Conservation (phyloP, 805 yeast genomes). For the Martiniozyma abietophila region DNA sequence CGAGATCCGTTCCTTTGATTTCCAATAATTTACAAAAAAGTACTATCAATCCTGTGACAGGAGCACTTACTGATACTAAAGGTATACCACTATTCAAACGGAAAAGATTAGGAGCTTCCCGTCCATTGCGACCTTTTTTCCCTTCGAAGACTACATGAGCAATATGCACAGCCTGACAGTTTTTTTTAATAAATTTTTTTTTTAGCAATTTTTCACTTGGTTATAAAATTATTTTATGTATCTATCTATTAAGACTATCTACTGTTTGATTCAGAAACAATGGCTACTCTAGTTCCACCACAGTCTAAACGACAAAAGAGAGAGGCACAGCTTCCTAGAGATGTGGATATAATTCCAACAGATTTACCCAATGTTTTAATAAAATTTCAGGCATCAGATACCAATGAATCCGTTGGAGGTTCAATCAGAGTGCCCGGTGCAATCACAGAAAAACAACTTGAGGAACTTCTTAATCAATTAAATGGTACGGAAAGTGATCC, state of each 20-base stretch:
- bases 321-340: slow-evolving; percentile 74
- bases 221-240: too few relatives aligned
- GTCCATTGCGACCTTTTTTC: slow-evolving; percentile 17
- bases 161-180: background rate
- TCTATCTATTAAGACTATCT: too few relatives aligned
- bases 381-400: slow-evolving; percentile 85
- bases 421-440: slow-evolving; percentile 87
- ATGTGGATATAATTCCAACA: slow-evolving; percentile 60
- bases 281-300: slow-evolving; percentile 94
- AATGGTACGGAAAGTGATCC: slow-evolving; percentile 69
- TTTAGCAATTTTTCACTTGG: background rate
- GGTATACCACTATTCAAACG: slow-evolving; percentile 7
- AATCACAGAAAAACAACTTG: slow-evolving; percentile 76
- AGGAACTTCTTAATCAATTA: slow-evolving; percentile 75
- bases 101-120: slow-evolving; percentile 23
- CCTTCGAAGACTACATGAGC: slow-evolving; percentile 10
- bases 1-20: too few relatives aligned
- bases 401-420: slow-evolving; percentile 81
- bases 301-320: slow-evolving; percentile 82
- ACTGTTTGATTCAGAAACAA: slow-evolving; percentile 24
- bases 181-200: slow-evolving; percentile 1
- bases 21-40: too few relatives aligned
- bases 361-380: slow-evolving; percentile 83
- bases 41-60: slow-evolving; percentile 9
- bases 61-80: slow-evolving; percentile 1